A percentile compares a stretch with the other conserved stretches of the same genome.
These are phyloP conservation scores for Pezicula radicicola DNA, from an alignment of 2,329 filamentous ascomycete species.

Conservation along the genomic window DNA sequence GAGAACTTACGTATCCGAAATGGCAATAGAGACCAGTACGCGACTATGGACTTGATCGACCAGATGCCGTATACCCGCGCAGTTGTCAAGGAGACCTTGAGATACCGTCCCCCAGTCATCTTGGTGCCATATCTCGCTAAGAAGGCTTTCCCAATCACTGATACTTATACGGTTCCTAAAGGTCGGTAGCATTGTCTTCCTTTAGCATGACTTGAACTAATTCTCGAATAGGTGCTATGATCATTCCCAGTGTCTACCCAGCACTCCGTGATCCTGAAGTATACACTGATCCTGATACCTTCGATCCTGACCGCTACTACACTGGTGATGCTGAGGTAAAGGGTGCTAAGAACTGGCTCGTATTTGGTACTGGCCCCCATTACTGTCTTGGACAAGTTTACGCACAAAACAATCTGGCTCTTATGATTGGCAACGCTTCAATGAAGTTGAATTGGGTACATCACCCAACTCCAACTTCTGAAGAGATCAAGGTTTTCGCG, in stretches of 20 bases:
- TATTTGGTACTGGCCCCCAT: conserved; percentile 93
- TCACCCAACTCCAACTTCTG: conserved; percentile 75
- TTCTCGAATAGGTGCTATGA: conserved; percentile 67
- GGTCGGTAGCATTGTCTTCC: conserved; percentile 40
- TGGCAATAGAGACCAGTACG: conserved; percentile 65
- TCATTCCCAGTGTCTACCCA: conserved; percentile 88
- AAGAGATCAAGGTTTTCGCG: conserved; percentile 97
- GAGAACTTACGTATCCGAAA: conserved; percentile 79
- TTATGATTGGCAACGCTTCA: conserved; percentile 87
- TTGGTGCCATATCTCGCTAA: conserved; percentile 96
- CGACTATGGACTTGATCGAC: conserved; percentile 85
- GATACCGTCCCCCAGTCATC: conserved; percentile 92
- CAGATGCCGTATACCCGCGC: conserved; percentile 87
- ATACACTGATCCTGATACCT: conserved; percentile 84
- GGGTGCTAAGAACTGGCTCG: conserved; percentile 89
- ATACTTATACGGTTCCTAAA: conserved; percentile 88
- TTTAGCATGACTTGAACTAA: conserved; percentile 10
- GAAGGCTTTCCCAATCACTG: conserved; percentile 89
- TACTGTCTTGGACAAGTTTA: conserved; percentile 96
- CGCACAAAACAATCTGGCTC: conserved; percentile 82
- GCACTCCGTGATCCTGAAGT: conserved; percentile 90
- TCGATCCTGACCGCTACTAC: conserved; percentile 90
- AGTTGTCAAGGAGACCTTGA: conserved; percentile 85
- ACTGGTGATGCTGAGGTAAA: conserved; percentile 77
- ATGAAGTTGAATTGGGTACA: conserved; percentile 88